These are phyloP conservation scores for Thalia dealbata DNA, from an alignment of 176 grass and related monocot genomes.

Conservation along the genomic window DNA sequence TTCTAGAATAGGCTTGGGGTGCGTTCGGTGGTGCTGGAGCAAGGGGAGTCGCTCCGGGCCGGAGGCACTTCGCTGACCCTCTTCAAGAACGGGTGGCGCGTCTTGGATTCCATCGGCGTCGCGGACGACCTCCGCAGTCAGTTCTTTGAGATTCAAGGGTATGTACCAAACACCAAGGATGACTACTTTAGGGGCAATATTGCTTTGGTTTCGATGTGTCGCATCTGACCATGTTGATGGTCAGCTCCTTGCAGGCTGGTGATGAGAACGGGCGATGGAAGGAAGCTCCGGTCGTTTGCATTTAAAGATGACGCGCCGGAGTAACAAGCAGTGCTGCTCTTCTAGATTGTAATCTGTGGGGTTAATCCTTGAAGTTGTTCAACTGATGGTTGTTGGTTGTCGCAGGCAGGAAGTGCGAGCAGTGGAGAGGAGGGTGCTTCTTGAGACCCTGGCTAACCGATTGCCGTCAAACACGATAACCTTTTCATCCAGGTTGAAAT, in stretches of 20 bases:
- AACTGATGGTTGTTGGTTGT: not conserved
- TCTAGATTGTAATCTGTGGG: not conserved
- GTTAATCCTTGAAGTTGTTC: not conserved
- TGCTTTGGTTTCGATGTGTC: slow-evolving; percentile 3
- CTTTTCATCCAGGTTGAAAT: slow-evolving; percentile 64
- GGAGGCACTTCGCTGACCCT: slow-evolving; percentile 89
- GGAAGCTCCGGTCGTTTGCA: slow-evolving; percentile 58
- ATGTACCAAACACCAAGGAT: slow-evolving; percentile 2
- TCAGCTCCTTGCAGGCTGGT: slow-evolving; percentile 63
- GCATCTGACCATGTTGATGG: slow-evolving; percentile 35
- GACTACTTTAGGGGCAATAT: not conserved
- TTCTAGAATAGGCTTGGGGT: slow-evolving; percentile 37
- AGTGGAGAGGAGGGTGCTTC: slow-evolving; percentile 61
- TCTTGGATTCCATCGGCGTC: slow-evolving; percentile 68
- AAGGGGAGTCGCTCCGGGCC: slow-evolving; percentile 50
- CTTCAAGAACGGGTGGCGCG: slow-evolving; percentile 90
- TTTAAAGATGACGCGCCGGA: slow-evolving; percentile 80
- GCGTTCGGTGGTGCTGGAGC: slow-evolving; percentile 56
- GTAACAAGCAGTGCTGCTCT: slow-evolving; percentile 23
- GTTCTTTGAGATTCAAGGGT: slow-evolving; percentile 74
- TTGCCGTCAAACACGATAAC: slow-evolving; percentile 49
- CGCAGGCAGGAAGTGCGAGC: slow-evolving; percentile 73
- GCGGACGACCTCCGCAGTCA: slow-evolving; percentile 69
- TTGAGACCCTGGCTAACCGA: slow-evolving; percentile 59
- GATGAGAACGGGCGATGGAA: slow-evolving; percentile 65